Evolutionary conservation across 352 stramenopile species (phyloP), one percentile per base, ranked within the genome.

Genomic region (Phytopythium helicoides): DNA sequence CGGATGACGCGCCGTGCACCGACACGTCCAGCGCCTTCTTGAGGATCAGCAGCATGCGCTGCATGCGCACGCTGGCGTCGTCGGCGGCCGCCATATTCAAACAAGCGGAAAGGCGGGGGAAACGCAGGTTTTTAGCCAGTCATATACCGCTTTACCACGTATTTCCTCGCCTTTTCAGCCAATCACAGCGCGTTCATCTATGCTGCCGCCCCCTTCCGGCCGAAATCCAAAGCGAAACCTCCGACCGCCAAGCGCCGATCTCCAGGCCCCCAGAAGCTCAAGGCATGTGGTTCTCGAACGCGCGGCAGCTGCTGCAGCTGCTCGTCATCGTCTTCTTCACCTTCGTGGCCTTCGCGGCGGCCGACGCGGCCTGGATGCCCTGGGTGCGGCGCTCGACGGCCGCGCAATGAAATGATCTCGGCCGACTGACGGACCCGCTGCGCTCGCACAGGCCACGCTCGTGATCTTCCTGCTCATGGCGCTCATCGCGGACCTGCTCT

Each of bases 281-380:
- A 21, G 62, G 18, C 53, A 90, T 84, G 76, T 89, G 78, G 80
- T 85, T 92, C 62, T 85, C 69, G 49, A 85, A 76, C 58, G 73
- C 79, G 48, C 73, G 79, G 64, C 82, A 92, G 71, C 81, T 79
- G 66, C 66, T 90, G 46, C 79, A 89, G 75, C 66, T 88, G 56
- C 62, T 88, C n/a, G 40, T 92, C 41, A 90, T 92, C 60, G 44
- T 81, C 26, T 92, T 90, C 77, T 92, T 90, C 62, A 84, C 71
- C 59, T 89, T 92, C 49, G 60, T 92, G 41, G 76, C 82, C n/a
- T 89, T 92, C 37, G 80, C 71, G 35, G 80, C 82, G 23, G 78
- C 78, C 7, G 66, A 87, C 26, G 78, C 81, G 22, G 76, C 81
- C 34, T 92, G 82, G 82, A 92, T 92, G 71, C 79, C 73, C 0